Evolutionary conservation across 352 stramenopile genomes (phyloP), one percentile per base, ranked within the genome.

Genomic region (Blastocystis sp.): DNA sequence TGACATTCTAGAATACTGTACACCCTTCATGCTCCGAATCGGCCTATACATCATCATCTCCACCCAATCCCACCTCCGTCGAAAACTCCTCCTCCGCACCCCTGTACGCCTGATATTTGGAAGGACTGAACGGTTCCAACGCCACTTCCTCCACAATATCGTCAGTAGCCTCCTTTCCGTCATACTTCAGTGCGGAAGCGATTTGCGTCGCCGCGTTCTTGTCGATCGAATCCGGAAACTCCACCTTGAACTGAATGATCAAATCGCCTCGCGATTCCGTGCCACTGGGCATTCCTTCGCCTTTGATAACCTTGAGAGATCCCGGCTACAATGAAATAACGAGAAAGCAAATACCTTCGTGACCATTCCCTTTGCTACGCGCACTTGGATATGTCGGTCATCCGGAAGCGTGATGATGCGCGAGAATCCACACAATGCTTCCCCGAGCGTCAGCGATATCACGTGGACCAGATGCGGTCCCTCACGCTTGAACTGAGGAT

Each of bases 361-460:
- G 11, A 71, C n/a, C 16, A 7, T 44, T 24, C 59, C 59, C 14
- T 24, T 9, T 11, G 59, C 11, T 14, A 44, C n/a, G 14, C 32
- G 6, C n/a, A 71, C 11, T 46, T 24, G 38, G 14, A 71, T 18
- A 7, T 71, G 18, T 11, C 59, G 29, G 7, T 71, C 9, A 44
- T 71, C 59, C 59, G n/a, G 14, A 11, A 44, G 18, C 29, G 18
- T 29, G n/a, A 71, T 36, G 6, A 44, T 24, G 16, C 38, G 29
- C 59, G 59, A 46, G n/a, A 71, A 71, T 18, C 59, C 59, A 44
- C 59, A 71, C 14, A 71, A 44, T 7, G 59, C 59, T 44, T 71
- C 59, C 4, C 0, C 29, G n/a, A 71, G 59, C 14, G 59, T 38
- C 9, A 71, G 16, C 38, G 8, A 21, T 24, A 71, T 38, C 36